Evolutionary conservation across 176 grass and related monocot genomes (phyloP).

Genomic region (Musa acuminata): DNA sequence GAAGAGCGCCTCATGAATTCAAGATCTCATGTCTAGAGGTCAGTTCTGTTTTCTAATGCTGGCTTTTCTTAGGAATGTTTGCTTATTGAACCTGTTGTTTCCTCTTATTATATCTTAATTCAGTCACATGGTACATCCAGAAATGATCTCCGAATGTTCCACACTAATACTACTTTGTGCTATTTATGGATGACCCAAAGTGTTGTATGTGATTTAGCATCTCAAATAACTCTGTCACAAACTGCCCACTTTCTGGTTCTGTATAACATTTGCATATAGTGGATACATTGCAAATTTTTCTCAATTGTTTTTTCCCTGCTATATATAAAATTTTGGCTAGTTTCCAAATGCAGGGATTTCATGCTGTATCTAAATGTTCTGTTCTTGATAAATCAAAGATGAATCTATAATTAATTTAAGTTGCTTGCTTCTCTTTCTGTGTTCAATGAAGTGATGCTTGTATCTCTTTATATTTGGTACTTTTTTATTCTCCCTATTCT

Average conservation of each 20-base stretch:
- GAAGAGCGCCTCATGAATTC: slow-evolving; percentile 97
- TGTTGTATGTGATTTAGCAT: background rate
- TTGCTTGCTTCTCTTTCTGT: background rate
- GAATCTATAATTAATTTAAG: background rate
- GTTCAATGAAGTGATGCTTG: too few species aligned
- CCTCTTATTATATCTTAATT: background rate
- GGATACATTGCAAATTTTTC: background rate
- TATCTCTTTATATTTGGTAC: too few species aligned
- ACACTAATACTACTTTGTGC: background rate
- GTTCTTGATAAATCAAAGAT: too few species aligned
- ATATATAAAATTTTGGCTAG: background rate
- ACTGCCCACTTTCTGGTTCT: background rate
- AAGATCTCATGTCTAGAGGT: slow-evolving; percentile 97
- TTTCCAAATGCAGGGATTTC: background rate
- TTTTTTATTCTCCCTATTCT: too few species aligned
- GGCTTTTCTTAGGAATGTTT: background rate
- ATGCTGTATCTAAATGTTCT: too few species aligned
- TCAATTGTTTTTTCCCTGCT: background rate
- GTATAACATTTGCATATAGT: background rate
- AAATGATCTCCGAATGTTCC: background rate
- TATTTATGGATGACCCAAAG: background rate
- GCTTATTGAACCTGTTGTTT: background rate
- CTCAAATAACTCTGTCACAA: background rate
- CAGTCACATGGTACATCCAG: background rate
- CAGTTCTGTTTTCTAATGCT: slow-evolving; percentile 2